Evolutionary conservation across 495 filamentous ascomycete genomes (phyloP), one percentile per base, ranked within the genome.

Genomic region (Aspergillus avenaceus): DNA sequence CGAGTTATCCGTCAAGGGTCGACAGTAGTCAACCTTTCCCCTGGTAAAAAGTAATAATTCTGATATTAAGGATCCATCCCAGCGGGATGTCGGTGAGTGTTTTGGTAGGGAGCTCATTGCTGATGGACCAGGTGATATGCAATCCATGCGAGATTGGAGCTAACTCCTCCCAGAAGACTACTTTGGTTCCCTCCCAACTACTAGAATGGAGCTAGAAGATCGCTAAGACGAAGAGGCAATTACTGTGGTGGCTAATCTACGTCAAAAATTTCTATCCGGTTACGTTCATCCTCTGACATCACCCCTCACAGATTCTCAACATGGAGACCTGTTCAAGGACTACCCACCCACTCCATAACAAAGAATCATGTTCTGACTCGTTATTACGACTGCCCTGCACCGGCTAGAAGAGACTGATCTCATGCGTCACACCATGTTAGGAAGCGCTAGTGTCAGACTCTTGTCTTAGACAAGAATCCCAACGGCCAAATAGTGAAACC

Each of bases 401-500:
- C 18, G 23, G 3, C 28, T 29, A 2, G 2, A 44, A 8, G n/a
- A 13, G 25, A 38, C 34, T 45, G 42, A 28, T 45, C 42, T 28
- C 26, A 45, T 28, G 22, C 40, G 40, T 23, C 22, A 23, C 40
- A 43, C 40, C 40, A 19, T 19, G 40, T n/a, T 28, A 21, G 42
- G 27, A 25, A 45, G 28, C 8, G 31, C 24, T 16, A 24, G 14
- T 26, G 18, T 31, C 31, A 21, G 26, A 29, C 27, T 18, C 23
- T n/a, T 31, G 24, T 45, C 24, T 45, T 45, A 25, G 26, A 45
- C 42, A 31, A 47, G 34, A 26, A 18, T 19, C 45, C 26, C 32
- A 25, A 41, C 43, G 42, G 44, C 26, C 43, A 36, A 42, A 18
- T 16, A 34, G 44, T 47, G 50, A 43, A 53, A 47, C 47, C 19